Conservation (phyloP, 169 alveolate genomes). For the Perkinsus chesapeaki region DNA sequence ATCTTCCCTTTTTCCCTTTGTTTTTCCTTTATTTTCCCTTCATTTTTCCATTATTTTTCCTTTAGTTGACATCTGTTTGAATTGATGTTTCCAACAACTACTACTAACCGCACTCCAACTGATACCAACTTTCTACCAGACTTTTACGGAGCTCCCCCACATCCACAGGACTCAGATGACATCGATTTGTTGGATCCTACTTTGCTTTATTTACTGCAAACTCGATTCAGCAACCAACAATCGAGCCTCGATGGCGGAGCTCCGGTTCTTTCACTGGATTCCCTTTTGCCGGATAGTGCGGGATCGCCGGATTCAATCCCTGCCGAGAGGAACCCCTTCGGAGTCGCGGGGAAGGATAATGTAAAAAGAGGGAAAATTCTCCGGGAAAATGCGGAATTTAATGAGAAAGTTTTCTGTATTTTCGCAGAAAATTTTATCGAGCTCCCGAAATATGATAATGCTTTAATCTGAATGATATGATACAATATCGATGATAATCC, state of each 20-base stretch:
- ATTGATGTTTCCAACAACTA: too few relatives aligned
- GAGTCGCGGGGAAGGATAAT: background rate
- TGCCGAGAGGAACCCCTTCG: background rate
- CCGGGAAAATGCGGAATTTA: too few relatives aligned
- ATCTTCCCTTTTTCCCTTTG: too few relatives aligned
- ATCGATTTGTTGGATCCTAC: background rate
- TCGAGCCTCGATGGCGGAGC: background rate
- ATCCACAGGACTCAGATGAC: background rate
- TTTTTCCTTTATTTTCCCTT: too few relatives aligned
- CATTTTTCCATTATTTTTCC: too few relatives aligned
- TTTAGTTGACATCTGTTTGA: too few relatives aligned
- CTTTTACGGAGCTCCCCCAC: background rate
- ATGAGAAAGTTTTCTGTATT: too few relatives aligned
- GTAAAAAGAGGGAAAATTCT: too few relatives aligned
- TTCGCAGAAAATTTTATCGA: too few relatives aligned
- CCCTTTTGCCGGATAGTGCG: background rate
- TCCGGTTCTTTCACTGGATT: background rate
- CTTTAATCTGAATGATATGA: too few relatives aligned
- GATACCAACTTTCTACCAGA: background rate
- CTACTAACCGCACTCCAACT: too few relatives aligned
- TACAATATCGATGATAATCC: background rate
- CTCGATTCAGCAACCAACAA: background rate
- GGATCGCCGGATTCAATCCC: background rate
- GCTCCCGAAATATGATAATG: too few relatives aligned
- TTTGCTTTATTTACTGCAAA: background rate